Base-by-base conservation (phyloP, 495 filamentous ascomycete species). In the Lentithecium fluviatile region DNA sequence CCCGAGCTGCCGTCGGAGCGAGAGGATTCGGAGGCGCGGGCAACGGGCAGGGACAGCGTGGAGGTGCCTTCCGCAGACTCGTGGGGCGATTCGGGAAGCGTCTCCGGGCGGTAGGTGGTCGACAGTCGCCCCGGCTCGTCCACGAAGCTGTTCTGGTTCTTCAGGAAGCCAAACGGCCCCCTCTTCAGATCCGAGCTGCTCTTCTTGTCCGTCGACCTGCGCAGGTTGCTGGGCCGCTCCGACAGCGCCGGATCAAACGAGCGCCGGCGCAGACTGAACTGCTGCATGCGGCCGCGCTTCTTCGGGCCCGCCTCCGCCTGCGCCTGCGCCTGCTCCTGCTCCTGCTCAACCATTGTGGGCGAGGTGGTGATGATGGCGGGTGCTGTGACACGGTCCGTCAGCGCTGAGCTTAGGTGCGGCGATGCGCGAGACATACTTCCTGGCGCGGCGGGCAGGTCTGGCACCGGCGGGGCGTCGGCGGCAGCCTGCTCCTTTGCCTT, bases 321-420 rank as follows among this genome's bases (percentile, higher is more conserved):
- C n/a, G n/a, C n/a, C 34, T 58, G 55, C 4, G 60, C 49, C 36
- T 55, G 58, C 15, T 64, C 55, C 34, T 58, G 55, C 4, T 64
- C 49, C 36, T 55, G 58, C 15, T 64, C 55, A 46, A 93, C 83
- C 58, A 86, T 80, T 0, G 91, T 93, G 6, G 94, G 94, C 24
- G 92, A 88, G 12, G 94, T 98, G 21, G 86, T 96, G 69, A 97
- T 93, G 70, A 98, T 98, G 47, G 86, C 84, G 19, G 93, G 93
- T 42, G 93, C 89, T 89, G 70, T 47, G 38, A 21, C 42, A 37
- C 15, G 45, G 52, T 34, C 26, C 29, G 48, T 75, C 54, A 65
- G 56, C 59, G 24, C 40, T 65, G 29, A 56, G 54, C 55, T 19
- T 1, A 38, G 45, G 34, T 48, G 46, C 42, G 47, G 37, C 51